Evolutionary conservation across 139 green algal species (phyloP).

Genomic region (Auxenochlorella pyrenoidosa): DNA sequence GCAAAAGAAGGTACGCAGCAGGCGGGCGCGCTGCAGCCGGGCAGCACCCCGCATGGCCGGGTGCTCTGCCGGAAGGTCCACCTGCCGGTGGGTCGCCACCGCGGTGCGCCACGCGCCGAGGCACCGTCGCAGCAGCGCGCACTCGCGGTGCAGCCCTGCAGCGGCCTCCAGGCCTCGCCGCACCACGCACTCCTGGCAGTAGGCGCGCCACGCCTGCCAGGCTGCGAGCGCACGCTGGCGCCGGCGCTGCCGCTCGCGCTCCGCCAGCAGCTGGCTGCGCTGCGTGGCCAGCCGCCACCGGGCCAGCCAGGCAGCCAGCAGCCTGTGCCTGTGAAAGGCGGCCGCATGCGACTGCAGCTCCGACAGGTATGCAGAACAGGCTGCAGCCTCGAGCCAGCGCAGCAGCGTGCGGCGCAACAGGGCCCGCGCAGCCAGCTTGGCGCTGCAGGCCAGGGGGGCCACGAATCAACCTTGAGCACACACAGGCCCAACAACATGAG

Average conservation of each 20-base stretch:
- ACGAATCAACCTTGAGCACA: too few relatives aligned
- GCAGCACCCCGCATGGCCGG: neutral
- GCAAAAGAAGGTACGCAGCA: neutral
- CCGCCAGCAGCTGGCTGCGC: neutral
- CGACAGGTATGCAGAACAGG: neutral
- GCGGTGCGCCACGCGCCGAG: neutral
- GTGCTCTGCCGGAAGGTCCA: conserved; percentile 21
- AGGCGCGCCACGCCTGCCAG: conserved; percentile 7
- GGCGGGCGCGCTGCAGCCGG: conserved; percentile 4
- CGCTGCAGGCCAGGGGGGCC: neutral
- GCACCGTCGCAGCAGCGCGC: neutral
- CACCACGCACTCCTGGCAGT: neutral
- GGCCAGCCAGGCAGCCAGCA: neutral
- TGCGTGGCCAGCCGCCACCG: conserved; percentile 6
- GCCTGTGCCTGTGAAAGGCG: neutral
- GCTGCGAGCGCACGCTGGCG: neutral
- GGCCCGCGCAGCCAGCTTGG: neutral
- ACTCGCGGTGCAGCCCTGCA: neutral
- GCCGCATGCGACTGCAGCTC: neutral
- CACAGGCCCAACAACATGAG: too few relatives aligned
- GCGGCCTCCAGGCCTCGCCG: neutral
- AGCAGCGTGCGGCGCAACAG: neutral
- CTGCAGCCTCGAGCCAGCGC: neutral
- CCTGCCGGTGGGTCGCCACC: neutral
- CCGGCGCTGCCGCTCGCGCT: neutral